These are phyloP conservation scores for Starmerella tilneyi DNA, from an alignment of 805 yeast species.

Conservation along the genomic window DNA sequence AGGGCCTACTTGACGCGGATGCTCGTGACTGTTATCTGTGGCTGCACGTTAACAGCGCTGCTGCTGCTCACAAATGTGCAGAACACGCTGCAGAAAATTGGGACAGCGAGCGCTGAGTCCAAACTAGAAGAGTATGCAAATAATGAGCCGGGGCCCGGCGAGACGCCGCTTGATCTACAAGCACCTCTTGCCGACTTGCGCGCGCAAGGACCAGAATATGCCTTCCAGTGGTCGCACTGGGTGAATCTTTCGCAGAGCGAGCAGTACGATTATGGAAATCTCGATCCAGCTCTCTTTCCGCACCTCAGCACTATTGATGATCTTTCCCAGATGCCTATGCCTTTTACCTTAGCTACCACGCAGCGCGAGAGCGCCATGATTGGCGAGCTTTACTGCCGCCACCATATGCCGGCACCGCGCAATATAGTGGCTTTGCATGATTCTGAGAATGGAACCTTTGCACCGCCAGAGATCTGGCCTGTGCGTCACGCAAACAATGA, in stretches of 20 bases:
- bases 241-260: constrained; percentile 18
- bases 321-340: constrained; percentile 5
- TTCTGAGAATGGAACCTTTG: neutral
- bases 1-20: constrained; percentile 11
- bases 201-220: neutral
- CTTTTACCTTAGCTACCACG: neutral
- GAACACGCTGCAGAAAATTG: neutral
- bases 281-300: constrained; percentile 12
- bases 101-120: neutral
- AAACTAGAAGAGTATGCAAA: neutral
- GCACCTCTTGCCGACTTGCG: neutral
- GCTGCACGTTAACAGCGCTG: neutral
- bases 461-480: neutral
- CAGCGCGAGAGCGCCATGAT: constrained; percentile 13
- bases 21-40: neutral
- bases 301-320: constrained; percentile 2
- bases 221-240: constrained; percentile 27
- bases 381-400: constrained; percentile 1
- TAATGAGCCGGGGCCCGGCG: neutral
- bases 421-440: constrained; percentile 5
- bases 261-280: constrained; percentile 5
- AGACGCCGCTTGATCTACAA: neutral
- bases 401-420: constrained; percentile 10
- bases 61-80: neutral
- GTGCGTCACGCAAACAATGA: neutral